These are phyloP conservation scores for Fusarium nygamai DNA, from an alignment of 2,329 filamentous ascomycete species.

Conservation along the genomic window DNA sequence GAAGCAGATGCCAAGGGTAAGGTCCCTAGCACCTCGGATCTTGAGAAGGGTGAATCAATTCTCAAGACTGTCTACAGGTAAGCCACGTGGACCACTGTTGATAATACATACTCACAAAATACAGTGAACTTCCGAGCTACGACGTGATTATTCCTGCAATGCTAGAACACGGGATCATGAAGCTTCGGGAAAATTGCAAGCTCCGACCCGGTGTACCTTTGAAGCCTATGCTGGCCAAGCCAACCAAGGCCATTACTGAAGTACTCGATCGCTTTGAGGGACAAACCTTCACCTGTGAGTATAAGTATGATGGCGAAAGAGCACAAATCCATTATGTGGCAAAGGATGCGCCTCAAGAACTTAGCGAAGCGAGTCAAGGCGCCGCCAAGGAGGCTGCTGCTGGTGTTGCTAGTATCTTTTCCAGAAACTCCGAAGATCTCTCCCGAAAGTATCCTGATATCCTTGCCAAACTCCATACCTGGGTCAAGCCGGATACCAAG, in stretches of 20 bases:
- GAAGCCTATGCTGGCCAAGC: constrained; percentile 98
- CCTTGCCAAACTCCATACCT: constrained; percentile 83
- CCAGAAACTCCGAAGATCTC: constrained; percentile 94
- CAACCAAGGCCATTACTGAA: constrained; percentile 97
- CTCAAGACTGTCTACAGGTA: constrained; percentile 92
- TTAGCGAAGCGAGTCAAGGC: constrained; percentile 68
- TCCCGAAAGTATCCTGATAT: constrained; percentile 99
- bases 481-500: constrained; percentile 89
- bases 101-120: constrained; percentile 45
- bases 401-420: constrained; percentile 93
- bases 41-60: constrained; percentile 84
- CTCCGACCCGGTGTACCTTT: constrained; percentile 92
- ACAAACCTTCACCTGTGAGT: constrained; percentile 97
- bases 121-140: constrained; percentile 93
- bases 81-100: constrained; percentile 33
- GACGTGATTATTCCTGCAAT: constrained; percentile 93
- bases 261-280: constrained; percentile 96
- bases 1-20: constrained; percentile 78
- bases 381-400: constrained; percentile 73
- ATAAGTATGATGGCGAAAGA: constrained; percentile 97
- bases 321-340: constrained; percentile 99
- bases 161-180: constrained; percentile 84
- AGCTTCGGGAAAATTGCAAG: constrained; percentile 86
- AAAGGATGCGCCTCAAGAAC: constrained; percentile 77
- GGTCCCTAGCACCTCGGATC: constrained; percentile 75